These are phyloP conservation scores for Phoma sp. DNA, from an alignment of 2,329 filamentous ascomycete species.

Conservation along the genomic window DNA sequence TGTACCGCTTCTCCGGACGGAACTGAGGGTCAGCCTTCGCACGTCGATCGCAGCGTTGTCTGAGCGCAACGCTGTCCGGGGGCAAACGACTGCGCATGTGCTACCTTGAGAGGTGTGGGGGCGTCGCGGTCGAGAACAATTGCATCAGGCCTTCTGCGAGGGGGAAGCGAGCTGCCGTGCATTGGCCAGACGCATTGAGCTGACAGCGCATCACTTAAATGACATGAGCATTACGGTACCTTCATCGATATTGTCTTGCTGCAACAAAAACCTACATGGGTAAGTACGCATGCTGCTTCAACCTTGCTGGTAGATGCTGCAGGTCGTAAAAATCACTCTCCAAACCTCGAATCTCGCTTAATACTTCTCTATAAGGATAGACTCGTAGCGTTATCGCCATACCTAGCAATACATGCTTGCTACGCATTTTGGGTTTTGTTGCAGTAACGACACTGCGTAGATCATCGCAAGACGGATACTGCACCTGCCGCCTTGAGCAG, in stretches of 20 bases:
- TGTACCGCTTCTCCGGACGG: slow-evolving; percentile 1
- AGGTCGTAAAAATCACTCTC: no score
- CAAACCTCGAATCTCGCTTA: no score
- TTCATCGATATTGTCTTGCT: neutral
- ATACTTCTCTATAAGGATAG: no score
- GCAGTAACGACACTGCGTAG: no score
- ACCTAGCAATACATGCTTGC: no score
- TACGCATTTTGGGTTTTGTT: no score
- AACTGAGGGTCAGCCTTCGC: slow-evolving; percentile 3
- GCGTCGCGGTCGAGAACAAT: slow-evolving; percentile 4
- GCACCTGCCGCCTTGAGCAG: no score
- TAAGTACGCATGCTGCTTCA: no score
- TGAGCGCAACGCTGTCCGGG: slow-evolving; percentile 5
- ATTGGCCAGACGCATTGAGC: neutral
- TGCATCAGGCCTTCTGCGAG: neutral
- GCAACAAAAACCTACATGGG: neutral
- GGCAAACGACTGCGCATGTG: neutral
- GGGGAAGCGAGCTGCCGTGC: slow-evolving; percentile 7
- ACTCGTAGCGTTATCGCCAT: no score
- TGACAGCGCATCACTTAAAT: neutral
- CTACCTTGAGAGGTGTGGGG: slow-evolving; percentile 2
- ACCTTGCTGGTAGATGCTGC: no score
- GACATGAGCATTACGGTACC: neutral
- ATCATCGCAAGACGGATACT: no score
- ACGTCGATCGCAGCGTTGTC: slow-evolving; percentile 1